Conservation (phyloP, 2,329 filamentous ascomycete species). For the Arthrobotrys megalospora region DNA sequence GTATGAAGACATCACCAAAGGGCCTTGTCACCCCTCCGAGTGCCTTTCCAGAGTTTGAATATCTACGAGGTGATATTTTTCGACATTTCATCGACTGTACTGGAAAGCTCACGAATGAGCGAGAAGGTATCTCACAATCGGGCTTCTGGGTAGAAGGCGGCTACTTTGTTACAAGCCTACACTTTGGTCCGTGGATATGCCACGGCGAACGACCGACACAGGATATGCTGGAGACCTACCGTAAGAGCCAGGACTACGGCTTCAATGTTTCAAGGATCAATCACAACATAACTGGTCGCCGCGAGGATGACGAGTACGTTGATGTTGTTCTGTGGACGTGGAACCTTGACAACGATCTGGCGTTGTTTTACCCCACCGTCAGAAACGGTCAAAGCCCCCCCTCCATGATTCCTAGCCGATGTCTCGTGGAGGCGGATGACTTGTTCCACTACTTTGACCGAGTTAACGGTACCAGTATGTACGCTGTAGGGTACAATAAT, state of each 20-base stretch:
- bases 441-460: background rate
- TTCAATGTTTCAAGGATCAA: background rate
- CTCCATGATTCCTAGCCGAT: background rate
- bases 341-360: constrained; percentile 1
- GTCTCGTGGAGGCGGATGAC: background rate
- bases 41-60: background rate
- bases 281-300: background rate
- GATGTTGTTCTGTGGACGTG: constrained; percentile 5
- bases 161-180: background rate
- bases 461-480: background rate
- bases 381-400: background rate
- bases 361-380: background rate
- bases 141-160: constrained; percentile 7
- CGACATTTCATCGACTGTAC: background rate
- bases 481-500: constrained; percentile 2
- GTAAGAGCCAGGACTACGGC: background rate
- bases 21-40: background rate
- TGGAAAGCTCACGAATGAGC: background rate
- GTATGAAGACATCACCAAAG: background rate
- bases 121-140: constrained; percentile 3
- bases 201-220: background rate
- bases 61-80: background rate
- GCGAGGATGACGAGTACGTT: background rate
- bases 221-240: background rate
- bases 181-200: background rate